phyloP scores from a whole-genome alignment of 345 rosid genomes.

The Populus tremula region DNA sequence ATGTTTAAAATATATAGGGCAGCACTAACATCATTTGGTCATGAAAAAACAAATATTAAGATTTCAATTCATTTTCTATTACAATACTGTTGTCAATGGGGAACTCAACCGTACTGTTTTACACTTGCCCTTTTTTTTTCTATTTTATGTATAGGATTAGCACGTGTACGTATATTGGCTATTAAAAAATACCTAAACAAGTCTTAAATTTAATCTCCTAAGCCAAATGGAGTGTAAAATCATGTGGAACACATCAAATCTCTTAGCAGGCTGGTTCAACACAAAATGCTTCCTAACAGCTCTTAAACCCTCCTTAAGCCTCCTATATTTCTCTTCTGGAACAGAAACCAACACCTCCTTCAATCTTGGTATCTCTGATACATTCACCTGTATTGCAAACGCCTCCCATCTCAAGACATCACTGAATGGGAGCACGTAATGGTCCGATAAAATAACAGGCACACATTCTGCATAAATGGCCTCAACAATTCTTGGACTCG shows the following conservation, averaged over 20 bases:
- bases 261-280: conserved; percentile 68
- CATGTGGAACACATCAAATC: conserved; percentile 78
- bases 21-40: no score
- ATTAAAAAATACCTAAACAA: conserved; percentile 19
- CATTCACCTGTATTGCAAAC: conserved; percentile 57
- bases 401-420: conserved; percentile 87
- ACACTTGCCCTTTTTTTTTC: not conserved
- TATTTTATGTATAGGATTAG: not conserved
- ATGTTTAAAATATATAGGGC: no score
- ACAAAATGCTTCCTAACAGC: conserved; percentile 66
- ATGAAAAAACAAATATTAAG: no score
- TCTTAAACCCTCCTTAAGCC: conserved; percentile 50
- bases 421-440: conserved; percentile 73
- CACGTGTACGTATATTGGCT: no score
- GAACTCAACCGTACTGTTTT: no score
- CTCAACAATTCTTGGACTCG: conserved; percentile 88
- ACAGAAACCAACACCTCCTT: conserved; percentile 63
- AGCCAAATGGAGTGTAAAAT: conserved; percentile 88
- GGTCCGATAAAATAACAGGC: conserved; percentile 72
- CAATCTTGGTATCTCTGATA: conserved; percentile 61
- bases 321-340: conserved; percentile 50
- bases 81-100: no score
- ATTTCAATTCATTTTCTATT: no score
- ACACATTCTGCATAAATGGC: conserved; percentile 79
- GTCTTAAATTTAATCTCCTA: conserved; percentile 62